phyloP scores from a whole-genome alignment of 2,329 filamentous ascomycete genomes.

The Diaporthe eres region DNA sequence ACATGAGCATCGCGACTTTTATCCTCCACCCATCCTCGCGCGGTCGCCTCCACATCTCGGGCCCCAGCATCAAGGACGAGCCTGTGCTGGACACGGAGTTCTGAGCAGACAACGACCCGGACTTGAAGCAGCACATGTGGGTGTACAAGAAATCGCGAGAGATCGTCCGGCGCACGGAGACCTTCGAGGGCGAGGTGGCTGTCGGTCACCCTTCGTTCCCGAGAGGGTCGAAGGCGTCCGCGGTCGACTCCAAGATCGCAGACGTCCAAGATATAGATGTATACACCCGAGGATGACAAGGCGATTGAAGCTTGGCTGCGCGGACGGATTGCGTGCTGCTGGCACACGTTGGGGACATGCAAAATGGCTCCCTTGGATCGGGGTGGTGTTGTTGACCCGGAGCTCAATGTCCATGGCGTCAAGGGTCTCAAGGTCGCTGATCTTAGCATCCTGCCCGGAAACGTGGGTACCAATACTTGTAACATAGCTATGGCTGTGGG shows the following conservation, averaged over 20 bases:
- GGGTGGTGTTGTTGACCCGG: constrained; percentile 58
- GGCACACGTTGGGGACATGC: constrained; percentile 61
- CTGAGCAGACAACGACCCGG: constrained; percentile 64
- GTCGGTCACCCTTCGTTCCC: constrained; percentile 61
- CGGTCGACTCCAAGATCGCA: background rate
- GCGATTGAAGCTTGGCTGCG: constrained; percentile 60
- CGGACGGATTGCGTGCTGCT: constrained; percentile 54
- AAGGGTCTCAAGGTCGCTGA: constrained; percentile 57
- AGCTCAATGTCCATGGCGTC: constrained; percentile 59
- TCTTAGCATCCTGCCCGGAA: constrained; percentile 54
- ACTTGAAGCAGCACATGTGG: constrained; percentile 72
- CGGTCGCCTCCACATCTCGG: constrained; percentile 72
- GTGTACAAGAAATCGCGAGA: constrained; percentile 76
- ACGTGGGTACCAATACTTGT: constrained; percentile 60
- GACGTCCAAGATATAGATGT: constrained; percentile 57
- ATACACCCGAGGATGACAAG: constrained; percentile 63
- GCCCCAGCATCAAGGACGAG: constrained; percentile 55
- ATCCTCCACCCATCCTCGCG: constrained; percentile 73
- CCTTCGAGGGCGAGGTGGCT: constrained; percentile 63
- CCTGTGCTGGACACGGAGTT: constrained; percentile 55
- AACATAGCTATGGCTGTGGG: constrained; percentile 52
- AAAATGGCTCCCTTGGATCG: constrained; percentile 59
- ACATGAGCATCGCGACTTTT: constrained; percentile 67
- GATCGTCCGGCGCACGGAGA: constrained; percentile 67
- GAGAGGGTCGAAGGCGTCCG: constrained; percentile 34